A percentile compares a stretch with the other conserved stretches of the same genome.
Evolutionary conservation across 2,329 filamentous ascomycete genomes (phyloP).

Genomic region (Alternaria hordeiaustralica): DNA sequence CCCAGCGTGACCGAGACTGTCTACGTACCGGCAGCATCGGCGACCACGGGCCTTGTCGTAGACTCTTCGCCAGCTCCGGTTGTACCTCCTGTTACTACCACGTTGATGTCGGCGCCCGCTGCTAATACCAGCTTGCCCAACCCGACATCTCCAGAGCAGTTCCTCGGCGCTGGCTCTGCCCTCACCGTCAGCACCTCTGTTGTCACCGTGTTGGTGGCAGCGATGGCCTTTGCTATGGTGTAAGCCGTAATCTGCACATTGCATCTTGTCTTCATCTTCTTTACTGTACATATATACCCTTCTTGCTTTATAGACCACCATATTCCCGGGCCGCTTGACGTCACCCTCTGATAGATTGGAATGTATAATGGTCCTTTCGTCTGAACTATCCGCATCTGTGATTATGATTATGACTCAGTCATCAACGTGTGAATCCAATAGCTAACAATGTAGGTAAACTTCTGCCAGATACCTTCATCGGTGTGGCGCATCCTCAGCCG

Average conservation of each 20-base stretch:
- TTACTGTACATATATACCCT: conserved; percentile 12
- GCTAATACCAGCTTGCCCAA: conserved; percentile 30
- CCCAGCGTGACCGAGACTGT: conserved; percentile 34
- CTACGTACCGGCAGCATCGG: conserved; percentile 27
- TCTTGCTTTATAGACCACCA: conserved; percentile 9
- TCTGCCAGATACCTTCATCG: neutral
- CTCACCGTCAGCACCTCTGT: conserved; percentile 27
- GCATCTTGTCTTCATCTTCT: conserved; percentile 15
- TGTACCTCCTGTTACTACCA: conserved; percentile 19
- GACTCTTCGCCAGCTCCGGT: conserved; percentile 10
- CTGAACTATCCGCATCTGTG: neutral
- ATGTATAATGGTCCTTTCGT: neutral
- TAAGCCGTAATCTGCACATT: conserved; percentile 16
- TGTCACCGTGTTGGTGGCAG: conserved; percentile 26
- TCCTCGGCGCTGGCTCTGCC: conserved; percentile 25
- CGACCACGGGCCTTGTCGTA: conserved; percentile 1
- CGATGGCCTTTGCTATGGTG: conserved; percentile 26
- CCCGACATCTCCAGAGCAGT: conserved; percentile 23
- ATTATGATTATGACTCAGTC: neutral
- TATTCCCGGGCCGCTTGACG: neutral
- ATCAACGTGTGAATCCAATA: neutral
- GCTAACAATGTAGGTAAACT: neutral
- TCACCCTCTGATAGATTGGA: conserved; percentile 4
- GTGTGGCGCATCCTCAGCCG: neutral
- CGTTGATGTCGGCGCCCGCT: conserved; percentile 25